Evolutionary conservation across 225 moss, liverwort and hornwort species (phyloP).

Genomic region (Ulota crispa): DNA sequence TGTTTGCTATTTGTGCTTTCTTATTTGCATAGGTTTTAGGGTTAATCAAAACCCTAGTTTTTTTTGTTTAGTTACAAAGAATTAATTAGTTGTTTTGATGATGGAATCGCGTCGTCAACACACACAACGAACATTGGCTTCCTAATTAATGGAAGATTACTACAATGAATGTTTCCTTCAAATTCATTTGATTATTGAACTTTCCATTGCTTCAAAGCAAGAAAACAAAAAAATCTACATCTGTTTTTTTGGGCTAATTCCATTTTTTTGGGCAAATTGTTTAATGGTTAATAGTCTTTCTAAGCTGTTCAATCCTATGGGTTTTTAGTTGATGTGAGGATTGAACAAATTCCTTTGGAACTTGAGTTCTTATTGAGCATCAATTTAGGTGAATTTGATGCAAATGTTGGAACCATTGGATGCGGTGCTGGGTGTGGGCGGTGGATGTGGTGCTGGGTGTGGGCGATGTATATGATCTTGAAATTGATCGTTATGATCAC

Average conservation of each 20-base stretch:
- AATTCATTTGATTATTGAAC: no score
- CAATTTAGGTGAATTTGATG: constrained; percentile 8
- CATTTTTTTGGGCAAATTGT: neutral
- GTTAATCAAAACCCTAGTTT: neutral
- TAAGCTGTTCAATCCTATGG: neutral
- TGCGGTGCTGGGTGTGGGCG: constrained; percentile 92
- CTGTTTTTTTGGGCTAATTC: no score
- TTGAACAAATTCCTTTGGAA: neutral
- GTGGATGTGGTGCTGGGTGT: no score
- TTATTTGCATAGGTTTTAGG: neutral
- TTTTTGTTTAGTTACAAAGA: neutral
- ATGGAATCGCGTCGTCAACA: no score
- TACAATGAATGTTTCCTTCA: neutral
- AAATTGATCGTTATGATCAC: constrained; percentile 80
- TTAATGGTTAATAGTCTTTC: neutral
- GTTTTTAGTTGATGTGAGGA: neutral
- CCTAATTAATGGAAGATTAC: neutral
- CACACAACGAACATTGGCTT: neutral
- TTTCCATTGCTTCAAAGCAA: neutral
- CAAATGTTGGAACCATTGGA: constrained; percentile 78
- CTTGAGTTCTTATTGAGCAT: neutral
- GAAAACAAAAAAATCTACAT: no score
- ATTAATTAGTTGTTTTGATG: neutral
- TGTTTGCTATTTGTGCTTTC: neutral
- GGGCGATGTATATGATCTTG: constrained; percentile 63